Conservation (phyloP, 345 rosid species). For the Adansonia digitata region DNA sequence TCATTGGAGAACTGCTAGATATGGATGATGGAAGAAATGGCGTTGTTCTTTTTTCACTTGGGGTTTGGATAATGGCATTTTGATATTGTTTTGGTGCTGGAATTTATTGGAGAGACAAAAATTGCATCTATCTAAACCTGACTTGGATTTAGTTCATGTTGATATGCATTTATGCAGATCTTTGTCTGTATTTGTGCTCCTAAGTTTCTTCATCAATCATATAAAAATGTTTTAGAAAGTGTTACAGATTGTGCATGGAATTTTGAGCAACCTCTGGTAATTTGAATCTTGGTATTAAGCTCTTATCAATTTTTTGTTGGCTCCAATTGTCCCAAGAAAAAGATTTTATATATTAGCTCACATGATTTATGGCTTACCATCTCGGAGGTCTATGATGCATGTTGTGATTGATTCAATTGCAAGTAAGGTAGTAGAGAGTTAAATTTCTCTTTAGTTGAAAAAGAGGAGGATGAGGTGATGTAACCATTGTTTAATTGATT, state of each 20-base stretch:
- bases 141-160: constrained; percentile 2
- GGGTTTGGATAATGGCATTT: neutral
- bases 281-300: neutral
- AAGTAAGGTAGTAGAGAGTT: neutral
- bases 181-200: neutral
- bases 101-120: neutral
- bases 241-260: neutral
- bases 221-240: neutral
- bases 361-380: neutral
- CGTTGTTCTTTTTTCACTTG: neutral
- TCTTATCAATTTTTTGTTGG: neutral
- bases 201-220: neutral
- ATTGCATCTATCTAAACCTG: neutral
- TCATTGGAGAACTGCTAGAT: neutral
- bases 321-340: neutral
- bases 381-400: neutral
- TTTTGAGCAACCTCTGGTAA: neutral
- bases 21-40: neutral
- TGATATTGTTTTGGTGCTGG: neutral
- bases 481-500: constrained; percentile 1
- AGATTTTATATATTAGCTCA: neutral
- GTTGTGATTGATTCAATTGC: neutral
- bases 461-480: neutral
- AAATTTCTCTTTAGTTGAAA: neutral
- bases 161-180: neutral